phyloP scores from a whole-genome alignment of 306 rosid genomes.

The Pyrus bretschneideri region DNA sequence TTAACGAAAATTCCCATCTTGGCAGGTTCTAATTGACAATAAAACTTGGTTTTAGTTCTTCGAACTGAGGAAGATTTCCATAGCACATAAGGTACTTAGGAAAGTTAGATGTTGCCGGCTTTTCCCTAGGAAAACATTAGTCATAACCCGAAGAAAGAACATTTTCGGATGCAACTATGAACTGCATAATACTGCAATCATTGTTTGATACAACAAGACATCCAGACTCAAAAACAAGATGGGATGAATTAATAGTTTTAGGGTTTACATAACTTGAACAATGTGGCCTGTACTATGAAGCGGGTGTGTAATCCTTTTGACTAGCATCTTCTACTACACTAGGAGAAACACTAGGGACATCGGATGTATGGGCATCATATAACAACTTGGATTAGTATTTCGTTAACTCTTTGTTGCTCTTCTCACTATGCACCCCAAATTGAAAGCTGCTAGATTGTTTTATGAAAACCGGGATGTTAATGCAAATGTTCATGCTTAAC shows the following conservation, averaged over 20 bases:
- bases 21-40: conserved; percentile 13
- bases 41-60: conserved; percentile 11
- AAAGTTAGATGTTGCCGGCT: conserved; percentile 14
- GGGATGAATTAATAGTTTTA: neutral
- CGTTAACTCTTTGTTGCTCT: conserved; percentile 66
- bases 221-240: conserved; percentile 8
- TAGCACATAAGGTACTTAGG: conserved; percentile 45
- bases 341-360: neutral
- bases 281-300: conserved; percentile 11
- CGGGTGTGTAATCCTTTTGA: conserved; percentile 8
- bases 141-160: conserved; percentile 19
- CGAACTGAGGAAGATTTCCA: conserved; percentile 18
- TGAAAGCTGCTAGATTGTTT: conserved; percentile 55
- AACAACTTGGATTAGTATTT: conserved; percentile 34
- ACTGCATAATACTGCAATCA: neutral
- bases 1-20: neutral
- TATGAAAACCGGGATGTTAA: conserved; percentile 1
- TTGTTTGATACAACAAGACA: neutral
- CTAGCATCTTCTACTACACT: conserved; percentile 8
- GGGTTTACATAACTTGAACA: conserved; percentile 24
- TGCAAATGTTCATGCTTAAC: neutral
- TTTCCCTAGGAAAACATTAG: conserved; percentile 22
- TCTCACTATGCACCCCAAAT: conserved; percentile 56
- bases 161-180: conserved; percentile 2
- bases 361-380: too few species aligned